A percentile compares a stretch with the other conserved stretches of the same genome.
Evolutionary conservation across 129 eudicot genomes (phyloP).

Genomic region (Arctium minus): DNA sequence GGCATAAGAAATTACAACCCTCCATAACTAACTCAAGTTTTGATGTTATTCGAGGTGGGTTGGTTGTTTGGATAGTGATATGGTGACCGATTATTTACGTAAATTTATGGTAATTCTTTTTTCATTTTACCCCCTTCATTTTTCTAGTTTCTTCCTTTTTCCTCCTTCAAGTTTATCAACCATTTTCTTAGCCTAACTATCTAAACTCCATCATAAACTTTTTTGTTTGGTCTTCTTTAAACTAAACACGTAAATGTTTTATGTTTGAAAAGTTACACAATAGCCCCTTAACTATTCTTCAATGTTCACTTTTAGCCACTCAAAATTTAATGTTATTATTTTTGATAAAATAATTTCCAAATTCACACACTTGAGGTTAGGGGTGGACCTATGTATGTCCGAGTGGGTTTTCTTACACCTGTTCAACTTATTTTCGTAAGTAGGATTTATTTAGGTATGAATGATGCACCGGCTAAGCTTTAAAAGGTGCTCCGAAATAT

Average conservation of each 20-base stretch:
- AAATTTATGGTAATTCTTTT: slow-evolving; percentile 8
- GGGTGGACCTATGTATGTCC: too few species aligned
- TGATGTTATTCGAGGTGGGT: slow-evolving; percentile 14
- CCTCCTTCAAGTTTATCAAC: background rate
- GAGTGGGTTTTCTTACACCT: too few species aligned
- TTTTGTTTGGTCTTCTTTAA: background rate
- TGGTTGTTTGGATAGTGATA: slow-evolving; percentile 28
- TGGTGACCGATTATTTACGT: slow-evolving; percentile 39
- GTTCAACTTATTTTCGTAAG: too few species aligned
- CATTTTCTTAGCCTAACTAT: background rate
- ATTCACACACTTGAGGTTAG: background rate
- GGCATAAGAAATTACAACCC: slow-evolving; percentile 24
- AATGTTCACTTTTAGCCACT: background rate
- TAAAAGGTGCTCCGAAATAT: too few species aligned
- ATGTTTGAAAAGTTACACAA: background rate
- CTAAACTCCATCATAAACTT: background rate
- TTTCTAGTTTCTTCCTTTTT: background rate
- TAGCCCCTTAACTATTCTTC: background rate
- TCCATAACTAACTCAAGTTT: slow-evolving; percentile 22
- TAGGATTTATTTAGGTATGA: too few species aligned
- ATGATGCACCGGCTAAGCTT: too few species aligned
- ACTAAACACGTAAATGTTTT: background rate
- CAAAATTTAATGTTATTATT: too few species aligned
- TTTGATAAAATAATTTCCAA: background rate
- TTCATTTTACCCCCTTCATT: slow-evolving; percentile 6